phyloP scores from a whole-genome alignment of 306 rosid genomes.

The Inga laurina region DNA sequence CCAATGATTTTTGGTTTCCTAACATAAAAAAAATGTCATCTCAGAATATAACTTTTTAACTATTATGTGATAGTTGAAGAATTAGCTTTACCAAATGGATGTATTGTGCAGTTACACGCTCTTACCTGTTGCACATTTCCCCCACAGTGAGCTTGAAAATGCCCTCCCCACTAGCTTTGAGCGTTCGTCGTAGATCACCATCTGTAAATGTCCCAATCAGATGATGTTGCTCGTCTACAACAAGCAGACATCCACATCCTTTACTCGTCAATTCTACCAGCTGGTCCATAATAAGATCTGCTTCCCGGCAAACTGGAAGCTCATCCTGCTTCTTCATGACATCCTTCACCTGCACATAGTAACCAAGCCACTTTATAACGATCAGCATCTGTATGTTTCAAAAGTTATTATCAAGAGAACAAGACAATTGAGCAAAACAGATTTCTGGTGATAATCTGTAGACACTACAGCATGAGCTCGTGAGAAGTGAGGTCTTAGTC shows the following conservation, averaged over 20 bases:
- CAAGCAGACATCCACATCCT: slow-evolving; percentile 95
- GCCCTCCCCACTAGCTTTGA: slow-evolving; percentile 87
- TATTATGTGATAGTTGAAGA: neutral
- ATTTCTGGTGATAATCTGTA: neutral
- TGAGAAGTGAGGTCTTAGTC: neutral
- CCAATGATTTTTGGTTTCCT: slow-evolving; percentile 83
- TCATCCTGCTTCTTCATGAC: slow-evolving; percentile 91
- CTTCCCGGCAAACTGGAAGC: slow-evolving; percentile 87
- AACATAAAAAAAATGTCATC: slow-evolving; percentile 7
- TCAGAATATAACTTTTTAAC: slow-evolving; percentile 10
- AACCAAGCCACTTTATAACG: slow-evolving; percentile 7
- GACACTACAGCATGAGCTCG: neutral
- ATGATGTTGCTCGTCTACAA: slow-evolving; percentile 56
- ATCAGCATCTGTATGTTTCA: neutral
- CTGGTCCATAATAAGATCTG: slow-evolving; percentile 88
- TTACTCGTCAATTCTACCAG: slow-evolving; percentile 86
- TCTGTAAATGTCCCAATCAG: slow-evolving; percentile 92
- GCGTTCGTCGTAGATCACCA: slow-evolving; percentile 96
- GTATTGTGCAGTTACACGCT: neutral
- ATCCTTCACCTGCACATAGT: slow-evolving; percentile 70
- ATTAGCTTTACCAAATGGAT: neutral
- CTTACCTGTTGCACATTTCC: slow-evolving; percentile 88
- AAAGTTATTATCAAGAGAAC: neutral
- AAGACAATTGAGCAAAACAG: neutral
- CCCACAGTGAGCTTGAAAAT: slow-evolving; percentile 92